These are phyloP conservation scores for Byssothecium circinans DNA, from an alignment of 2,329 filamentous ascomycete species.

Conservation along the genomic window DNA sequence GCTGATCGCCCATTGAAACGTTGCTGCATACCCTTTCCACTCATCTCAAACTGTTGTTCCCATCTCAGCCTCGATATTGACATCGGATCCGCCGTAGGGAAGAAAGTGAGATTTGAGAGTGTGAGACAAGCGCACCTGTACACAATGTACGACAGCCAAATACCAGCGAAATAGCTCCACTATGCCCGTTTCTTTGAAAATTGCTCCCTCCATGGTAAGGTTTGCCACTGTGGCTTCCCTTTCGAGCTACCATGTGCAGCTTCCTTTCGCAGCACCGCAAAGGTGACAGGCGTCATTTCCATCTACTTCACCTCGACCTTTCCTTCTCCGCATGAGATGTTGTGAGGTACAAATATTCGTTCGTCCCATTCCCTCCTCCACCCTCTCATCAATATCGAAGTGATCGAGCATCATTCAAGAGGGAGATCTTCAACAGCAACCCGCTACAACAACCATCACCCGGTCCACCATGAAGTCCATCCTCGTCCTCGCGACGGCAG, in stretches of 20 bases:
- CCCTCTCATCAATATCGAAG: neutral
- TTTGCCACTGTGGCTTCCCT: neutral
- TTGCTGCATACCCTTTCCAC: too few relatives aligned
- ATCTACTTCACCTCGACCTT: neutral
- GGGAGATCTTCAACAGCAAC: too few relatives aligned
- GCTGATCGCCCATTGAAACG: too few relatives aligned
- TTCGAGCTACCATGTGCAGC: neutral
- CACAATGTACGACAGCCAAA: neutral
- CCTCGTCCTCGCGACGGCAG: slow-evolving; percentile 3
- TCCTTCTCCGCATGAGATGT: neutral
- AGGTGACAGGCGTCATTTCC: slow-evolving; percentile 3
- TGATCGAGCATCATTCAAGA: too few relatives aligned
- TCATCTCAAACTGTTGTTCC: too few relatives aligned
- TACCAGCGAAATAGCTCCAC: neutral
- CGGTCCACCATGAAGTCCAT: slow-evolving; percentile 7
- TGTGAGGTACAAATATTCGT: neutral
- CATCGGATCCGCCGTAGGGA: too few relatives aligned
- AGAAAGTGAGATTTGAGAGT: too few relatives aligned
- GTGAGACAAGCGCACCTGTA: neutral
- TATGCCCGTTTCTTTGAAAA: neutral
- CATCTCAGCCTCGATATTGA: too few relatives aligned
- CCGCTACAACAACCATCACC: neutral
- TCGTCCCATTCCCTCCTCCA: neutral
- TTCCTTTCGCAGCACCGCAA: slow-evolving; percentile 7
- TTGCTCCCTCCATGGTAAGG: neutral